Percentiles rank a stretch among this genome's conserved stretches.
Conservation (phyloP, 306 rosid species). For the Sophora flavescens region DNA sequence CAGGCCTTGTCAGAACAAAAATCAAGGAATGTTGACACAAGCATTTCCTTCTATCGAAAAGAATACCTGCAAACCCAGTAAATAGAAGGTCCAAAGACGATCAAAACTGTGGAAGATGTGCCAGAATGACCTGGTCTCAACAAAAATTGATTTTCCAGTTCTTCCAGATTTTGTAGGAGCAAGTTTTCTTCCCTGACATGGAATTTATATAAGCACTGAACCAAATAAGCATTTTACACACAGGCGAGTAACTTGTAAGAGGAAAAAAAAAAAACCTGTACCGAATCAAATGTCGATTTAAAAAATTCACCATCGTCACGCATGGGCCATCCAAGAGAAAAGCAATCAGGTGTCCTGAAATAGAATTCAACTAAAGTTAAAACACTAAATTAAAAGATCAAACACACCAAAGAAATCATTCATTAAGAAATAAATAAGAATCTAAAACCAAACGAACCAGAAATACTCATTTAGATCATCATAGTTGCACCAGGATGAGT, state of each 20-base stretch:
- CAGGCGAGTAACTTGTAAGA: conserved; percentile 28
- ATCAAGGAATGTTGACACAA: conserved; percentile 16
- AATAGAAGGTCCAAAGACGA: conserved; percentile 94
- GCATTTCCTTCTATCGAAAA: conserved; percentile 42
- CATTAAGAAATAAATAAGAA: conserved; percentile 36
- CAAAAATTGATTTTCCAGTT: conserved; percentile 86
- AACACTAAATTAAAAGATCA: conserved; percentile 31
- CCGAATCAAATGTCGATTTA: conserved; percentile 73
- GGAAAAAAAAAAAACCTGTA: conserved; percentile 57
- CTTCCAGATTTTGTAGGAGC: conserved; percentile 61
- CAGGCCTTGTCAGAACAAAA: conserved; percentile 40
- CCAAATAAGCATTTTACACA: conserved; percentile 22
- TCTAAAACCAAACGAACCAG: conserved; percentile 65
- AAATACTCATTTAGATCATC: conserved; percentile 92
- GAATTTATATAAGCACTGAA: conserved; percentile 43
- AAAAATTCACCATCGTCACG: conserved; percentile 96
- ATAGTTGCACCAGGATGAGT: conserved; percentile 84
- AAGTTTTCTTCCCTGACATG: conserved; percentile 78
- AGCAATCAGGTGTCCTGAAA: conserved; percentile 85
- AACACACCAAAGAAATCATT: conserved; percentile 30
- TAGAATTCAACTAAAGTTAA: conserved; percentile 34
- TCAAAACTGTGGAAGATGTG: conserved; percentile 90
- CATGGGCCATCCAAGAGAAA: conserved; percentile 99
- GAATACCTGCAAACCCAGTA: conserved; percentile 86
- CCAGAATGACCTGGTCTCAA: conserved; percentile 92